Evolutionary conservation across 805 yeast genomes (phyloP).

Genomic region (Metschnikowia borealis): DNA sequence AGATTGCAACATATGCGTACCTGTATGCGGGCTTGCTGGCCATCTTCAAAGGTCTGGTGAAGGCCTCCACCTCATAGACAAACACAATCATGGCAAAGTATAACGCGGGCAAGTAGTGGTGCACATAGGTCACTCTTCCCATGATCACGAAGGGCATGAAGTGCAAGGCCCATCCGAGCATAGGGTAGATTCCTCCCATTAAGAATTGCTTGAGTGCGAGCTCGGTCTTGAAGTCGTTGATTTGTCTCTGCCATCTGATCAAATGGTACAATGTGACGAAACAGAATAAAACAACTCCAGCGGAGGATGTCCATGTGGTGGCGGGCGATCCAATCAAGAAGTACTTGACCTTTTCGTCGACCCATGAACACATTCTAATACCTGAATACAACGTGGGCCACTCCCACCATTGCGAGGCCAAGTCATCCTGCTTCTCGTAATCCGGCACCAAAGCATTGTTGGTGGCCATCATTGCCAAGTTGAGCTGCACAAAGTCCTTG

Average conservation of each 20-base stretch:
- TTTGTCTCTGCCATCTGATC: slow-evolving; percentile 71
- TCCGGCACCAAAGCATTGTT: slow-evolving; percentile 81
- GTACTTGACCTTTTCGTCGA: slow-evolving; percentile 49
- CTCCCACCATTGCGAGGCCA: slow-evolving; percentile 77
- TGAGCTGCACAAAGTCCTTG: slow-evolving; percentile 66
- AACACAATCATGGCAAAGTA: slow-evolving; percentile 87
- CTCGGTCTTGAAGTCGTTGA: slow-evolving; percentile 46
- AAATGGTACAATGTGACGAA: slow-evolving; percentile 38
- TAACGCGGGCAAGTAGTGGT: slow-evolving; percentile 92
- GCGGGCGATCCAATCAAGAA: slow-evolving; percentile 68
- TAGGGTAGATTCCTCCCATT: slow-evolving; percentile 79
- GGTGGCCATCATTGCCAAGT: slow-evolving; percentile 85
- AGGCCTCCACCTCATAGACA: slow-evolving; percentile 54
- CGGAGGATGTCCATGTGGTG: slow-evolving; percentile 65
- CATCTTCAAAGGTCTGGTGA: slow-evolving; percentile 23
- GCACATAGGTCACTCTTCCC: slow-evolving; percentile 97
- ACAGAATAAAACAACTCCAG: slow-evolving; percentile 54
- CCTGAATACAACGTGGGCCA: slow-evolving; percentile 74
- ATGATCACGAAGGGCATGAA: slow-evolving; percentile 83
- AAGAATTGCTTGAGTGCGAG: slow-evolving; percentile 48
- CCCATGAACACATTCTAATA: slow-evolving; percentile 77
- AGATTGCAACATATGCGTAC: slow-evolving; percentile 28
- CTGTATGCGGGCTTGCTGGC: slow-evolving; percentile 8
- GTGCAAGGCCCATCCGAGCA: slow-evolving; percentile 87
- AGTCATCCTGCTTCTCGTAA: slow-evolving; percentile 63